phyloP scores from a whole-genome alignment of 257 asterid species.

The Jasminum sambac region DNA sequence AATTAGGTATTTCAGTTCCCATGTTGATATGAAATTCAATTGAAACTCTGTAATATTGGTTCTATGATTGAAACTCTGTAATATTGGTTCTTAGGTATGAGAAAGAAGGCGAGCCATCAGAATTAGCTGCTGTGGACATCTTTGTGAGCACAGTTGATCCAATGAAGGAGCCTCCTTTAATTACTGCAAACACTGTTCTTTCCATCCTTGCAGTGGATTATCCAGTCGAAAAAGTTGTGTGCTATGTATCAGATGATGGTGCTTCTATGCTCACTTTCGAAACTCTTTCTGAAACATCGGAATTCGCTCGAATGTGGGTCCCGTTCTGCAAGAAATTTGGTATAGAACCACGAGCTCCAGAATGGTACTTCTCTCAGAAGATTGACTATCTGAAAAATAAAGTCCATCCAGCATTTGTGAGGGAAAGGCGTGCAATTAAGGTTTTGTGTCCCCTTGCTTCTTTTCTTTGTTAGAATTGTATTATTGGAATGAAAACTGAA shows the following conservation, averaged over 20 bases:
- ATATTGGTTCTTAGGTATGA: constrained; percentile 55
- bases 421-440: constrained; percentile 88
- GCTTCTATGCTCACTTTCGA: constrained; percentile 92
- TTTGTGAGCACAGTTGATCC: constrained; percentile 90
- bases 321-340: constrained; percentile 78
- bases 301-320: constrained; percentile 82
- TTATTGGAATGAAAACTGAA: too few relatives aligned
- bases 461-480: too few relatives aligned
- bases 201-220: constrained; percentile 88
- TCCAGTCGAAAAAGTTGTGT: constrained; percentile 73
- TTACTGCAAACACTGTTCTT: constrained; percentile 84
- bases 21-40: neutral
- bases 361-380: constrained; percentile 83
- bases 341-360: constrained; percentile 92
- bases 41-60: too few relatives aligned
- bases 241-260: constrained; percentile 91
- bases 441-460: constrained; percentile 36
- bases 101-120: constrained; percentile 75
- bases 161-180: constrained; percentile 78
- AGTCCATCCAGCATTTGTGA: constrained; percentile 79
- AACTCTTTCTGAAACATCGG: constrained; percentile 79
- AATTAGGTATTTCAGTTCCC: constrained; percentile 46
- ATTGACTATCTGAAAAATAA: constrained; percentile 76
- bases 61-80: too few relatives aligned
- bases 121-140: constrained; percentile 64